phyloP scores from a whole-genome alignment of 2,329 filamentous ascomycete genomes.

The Diaporthe helianthi region DNA sequence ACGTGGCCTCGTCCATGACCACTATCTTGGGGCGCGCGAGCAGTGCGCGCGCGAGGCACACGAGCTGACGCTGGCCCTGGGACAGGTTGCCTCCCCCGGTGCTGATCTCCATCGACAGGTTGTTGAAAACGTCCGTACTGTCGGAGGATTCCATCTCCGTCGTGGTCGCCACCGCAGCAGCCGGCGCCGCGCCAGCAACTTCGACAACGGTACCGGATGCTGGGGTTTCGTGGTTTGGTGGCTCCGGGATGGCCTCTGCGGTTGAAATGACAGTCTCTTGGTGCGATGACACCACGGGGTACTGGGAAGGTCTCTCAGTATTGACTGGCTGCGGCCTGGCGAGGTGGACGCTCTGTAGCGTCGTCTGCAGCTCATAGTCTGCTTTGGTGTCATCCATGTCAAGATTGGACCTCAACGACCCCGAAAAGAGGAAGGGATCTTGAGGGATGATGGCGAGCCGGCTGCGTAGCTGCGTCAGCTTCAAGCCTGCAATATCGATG shows the following conservation, averaged over 20 bases:
- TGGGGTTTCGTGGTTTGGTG: constrained; percentile 13
- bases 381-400: constrained; percentile 68
- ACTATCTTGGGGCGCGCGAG: constrained; percentile 50
- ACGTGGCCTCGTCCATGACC: constrained; percentile 51
- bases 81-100: constrained; percentile 48
- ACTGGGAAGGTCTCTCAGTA: constrained; percentile 42
- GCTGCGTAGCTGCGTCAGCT: constrained; percentile 65
- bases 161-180: constrained; percentile 1
- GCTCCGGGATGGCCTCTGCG: constrained; percentile 28
- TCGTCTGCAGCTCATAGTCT: constrained; percentile 66
- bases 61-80: constrained; percentile 57
- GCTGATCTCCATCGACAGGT: constrained; percentile 43
- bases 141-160: constrained; percentile 28
- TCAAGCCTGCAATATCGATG: constrained; percentile 62
- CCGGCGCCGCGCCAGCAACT: constrained; percentile 17
- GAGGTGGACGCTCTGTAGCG: constrained; percentile 66
- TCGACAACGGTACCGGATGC: not conserved
- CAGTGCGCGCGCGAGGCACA: constrained; percentile 55
- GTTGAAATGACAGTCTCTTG: constrained; percentile 36
- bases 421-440: constrained; percentile 71
- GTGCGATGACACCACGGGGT: constrained; percentile 30
- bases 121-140: constrained; percentile 42
- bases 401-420: constrained; percentile 68
- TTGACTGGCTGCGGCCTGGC: constrained; percentile 54
- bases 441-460: constrained; percentile 71